Evolutionary conservation across 208 protist species (phyloP).

Genomic region (Crithidia bombi): DNA sequence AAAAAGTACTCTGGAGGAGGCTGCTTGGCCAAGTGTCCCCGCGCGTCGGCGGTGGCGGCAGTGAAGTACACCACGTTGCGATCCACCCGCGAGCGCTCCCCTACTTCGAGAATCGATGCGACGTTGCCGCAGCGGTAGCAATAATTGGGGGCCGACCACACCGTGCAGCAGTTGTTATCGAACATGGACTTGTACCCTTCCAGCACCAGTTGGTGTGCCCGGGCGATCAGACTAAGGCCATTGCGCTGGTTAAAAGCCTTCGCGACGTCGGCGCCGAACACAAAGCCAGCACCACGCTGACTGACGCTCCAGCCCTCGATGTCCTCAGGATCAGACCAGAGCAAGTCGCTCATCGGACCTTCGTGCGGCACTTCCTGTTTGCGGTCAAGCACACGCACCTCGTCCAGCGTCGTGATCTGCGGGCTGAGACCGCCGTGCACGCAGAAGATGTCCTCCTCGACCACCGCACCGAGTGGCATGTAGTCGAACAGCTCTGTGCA

Average conservation of each 20-base stretch:
- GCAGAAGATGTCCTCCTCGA: conserved; percentile 93
- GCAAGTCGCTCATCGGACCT: conserved; percentile 87
- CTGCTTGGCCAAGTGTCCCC: conserved; percentile 87
- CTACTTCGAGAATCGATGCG: conserved; percentile 93
- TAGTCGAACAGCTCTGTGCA: conserved; percentile 94
- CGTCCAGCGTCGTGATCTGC: conserved; percentile 81
- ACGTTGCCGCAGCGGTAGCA: conserved; percentile 96
- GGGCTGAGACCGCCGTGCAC: conserved; percentile 95
- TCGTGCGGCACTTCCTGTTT: conserved; percentile 93
- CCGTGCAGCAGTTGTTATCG: conserved; percentile 92
- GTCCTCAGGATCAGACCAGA: conserved; percentile 95
- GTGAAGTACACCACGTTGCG: conserved; percentile 81
- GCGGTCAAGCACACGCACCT: conserved; percentile 86
- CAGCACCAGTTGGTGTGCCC: conserved; percentile 92
- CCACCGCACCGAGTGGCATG: conserved; percentile 92
- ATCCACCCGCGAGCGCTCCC: conserved; percentile 75
- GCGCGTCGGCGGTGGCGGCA: conserved; percentile 72
- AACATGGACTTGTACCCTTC: conserved; percentile 96
- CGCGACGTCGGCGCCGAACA: conserved; percentile 84
- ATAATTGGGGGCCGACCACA: conserved; percentile 97
- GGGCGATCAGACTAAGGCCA: conserved; percentile 84
- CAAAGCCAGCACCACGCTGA: conserved; percentile 87
- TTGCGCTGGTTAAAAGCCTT: conserved; percentile 90
- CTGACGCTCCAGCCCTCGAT: conserved; percentile 85
- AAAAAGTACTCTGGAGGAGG: conserved; percentile 85